Conservation (phyloP, 2,329 filamentous ascomycete genomes). For the Aspergillus fijiensis region DNA sequence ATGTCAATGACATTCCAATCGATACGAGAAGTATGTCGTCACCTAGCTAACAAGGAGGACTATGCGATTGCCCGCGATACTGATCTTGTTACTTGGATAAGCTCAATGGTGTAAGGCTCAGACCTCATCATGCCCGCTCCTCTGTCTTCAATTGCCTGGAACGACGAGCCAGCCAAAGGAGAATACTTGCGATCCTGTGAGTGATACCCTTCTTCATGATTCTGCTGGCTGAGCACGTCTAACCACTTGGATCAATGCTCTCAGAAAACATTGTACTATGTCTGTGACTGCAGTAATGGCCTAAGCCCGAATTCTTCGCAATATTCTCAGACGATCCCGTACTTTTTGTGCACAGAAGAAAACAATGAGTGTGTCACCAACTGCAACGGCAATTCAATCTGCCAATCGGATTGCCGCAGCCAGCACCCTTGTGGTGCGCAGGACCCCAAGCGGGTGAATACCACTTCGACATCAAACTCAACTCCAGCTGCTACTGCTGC, state of each 20-base stretch:
- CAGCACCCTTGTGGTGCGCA: conserved; percentile 63
- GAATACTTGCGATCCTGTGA: conserved; percentile 46
- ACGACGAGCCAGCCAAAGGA: conserved; percentile 33
- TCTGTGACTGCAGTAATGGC: conserved; percentile 57
- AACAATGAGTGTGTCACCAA: conserved; percentile 56
- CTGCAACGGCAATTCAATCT: conserved; percentile 51
- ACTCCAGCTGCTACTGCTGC: conserved; percentile 36
- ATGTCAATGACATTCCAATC: conserved; percentile 37
- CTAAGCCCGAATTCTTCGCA: conserved; percentile 58
- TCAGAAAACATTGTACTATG: conserved; percentile 51
- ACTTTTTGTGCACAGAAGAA: conserved; percentile 59
- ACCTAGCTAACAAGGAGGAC: neutral
- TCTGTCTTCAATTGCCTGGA: conserved; percentile 44
- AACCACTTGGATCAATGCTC: neutral
- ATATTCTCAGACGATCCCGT: conserved; percentile 63
- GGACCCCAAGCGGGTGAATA: conserved; percentile 55
- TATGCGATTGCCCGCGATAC: neutral
- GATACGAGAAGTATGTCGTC: conserved; percentile 37
- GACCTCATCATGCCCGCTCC: conserved; percentile 44
- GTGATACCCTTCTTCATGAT: neutral
- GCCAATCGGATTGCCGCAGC: conserved; percentile 52
- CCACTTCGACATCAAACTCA: conserved; percentile 45
- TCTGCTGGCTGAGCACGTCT: neutral
- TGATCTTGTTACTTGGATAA: conserved; percentile 22
- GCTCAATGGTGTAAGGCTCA: conserved; percentile 47